Base-by-base conservation (phyloP, 441 rosid genomes). In the Adansonia madagascariensis region DNA sequence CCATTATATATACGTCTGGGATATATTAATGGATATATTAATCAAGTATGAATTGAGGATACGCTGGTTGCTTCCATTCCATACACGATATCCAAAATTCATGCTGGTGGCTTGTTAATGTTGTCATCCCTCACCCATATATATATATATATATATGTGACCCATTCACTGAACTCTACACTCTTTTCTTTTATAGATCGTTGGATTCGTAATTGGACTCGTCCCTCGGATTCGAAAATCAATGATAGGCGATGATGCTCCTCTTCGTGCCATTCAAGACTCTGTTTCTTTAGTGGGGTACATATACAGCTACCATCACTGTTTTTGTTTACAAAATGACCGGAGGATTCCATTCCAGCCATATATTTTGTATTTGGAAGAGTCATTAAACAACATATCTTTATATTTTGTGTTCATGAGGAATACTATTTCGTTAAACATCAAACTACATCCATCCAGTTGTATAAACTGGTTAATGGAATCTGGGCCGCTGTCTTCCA, bases 241-340 rank as follows among this genome's bases (percentile, higher is more conserved):
- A 68, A 46, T 90, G 77, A 84, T 92, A 2, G 93, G 95, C 27
- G 86, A 87, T 18, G 72, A 79, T 17, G 97, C 97, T 78, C 94
- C 95, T 79, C 90, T 94, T 71, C 84, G 84, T 71, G 93, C 89
- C 50, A 77, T 94, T 82, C 91, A 85, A 61, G 91, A 92, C 79
- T 89, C 95, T 15, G 87, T 88, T 47, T 82, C 85, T 62, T 73
- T 92, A 67, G 39, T 91, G 78, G 97, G 97, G 97, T 92, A 88
- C 43, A 39, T 39, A 3, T 39, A 39, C 53, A 24, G 11, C 62
- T 20, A 8, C 62, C 20, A 57, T 56, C 27, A 7, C 61, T 17
- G 61, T 18, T 50, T 50, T 50, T 39, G 17, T 50, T 56, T 56
- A 1, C 24, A 56, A 56, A 56, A 56, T 56, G 27, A 56, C 27